phyloP scores from a whole-genome alignment of 2,329 filamentous ascomycete genomes.

The Xylariaceae sp. region DNA sequence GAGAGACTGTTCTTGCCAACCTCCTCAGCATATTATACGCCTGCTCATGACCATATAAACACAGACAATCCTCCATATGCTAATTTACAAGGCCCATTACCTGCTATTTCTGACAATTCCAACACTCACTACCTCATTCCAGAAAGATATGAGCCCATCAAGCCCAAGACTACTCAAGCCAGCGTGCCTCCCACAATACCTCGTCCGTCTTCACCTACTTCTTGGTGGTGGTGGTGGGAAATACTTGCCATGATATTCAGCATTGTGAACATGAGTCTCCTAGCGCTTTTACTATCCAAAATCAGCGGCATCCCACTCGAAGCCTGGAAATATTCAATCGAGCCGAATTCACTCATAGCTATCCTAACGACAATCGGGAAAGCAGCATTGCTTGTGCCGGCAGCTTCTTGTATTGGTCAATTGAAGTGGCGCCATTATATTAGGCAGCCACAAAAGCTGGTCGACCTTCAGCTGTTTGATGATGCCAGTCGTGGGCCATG shows the following conservation, averaged over 20 bases:
- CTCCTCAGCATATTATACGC: too few species aligned
- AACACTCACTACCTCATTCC: too few species aligned
- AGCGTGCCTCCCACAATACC: too few species aligned
- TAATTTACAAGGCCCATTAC: too few species aligned
- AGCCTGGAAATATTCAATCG: not conserved
- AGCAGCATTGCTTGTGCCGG: constrained; percentile 39
- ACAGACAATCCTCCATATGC: too few species aligned
- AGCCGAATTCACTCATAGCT: constrained; percentile 43
- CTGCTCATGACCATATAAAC: too few species aligned
- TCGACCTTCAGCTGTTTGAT: constrained; percentile 33
- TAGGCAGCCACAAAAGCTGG: constrained; percentile 26
- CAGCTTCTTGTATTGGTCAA: constrained; percentile 44
- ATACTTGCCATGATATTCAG: constrained; percentile 21
- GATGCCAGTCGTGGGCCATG: constrained; percentile 34
- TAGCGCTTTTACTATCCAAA: not conserved
- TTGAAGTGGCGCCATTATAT: constrained; percentile 45
- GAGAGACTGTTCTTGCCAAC: too few species aligned
- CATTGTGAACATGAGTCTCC: not conserved
- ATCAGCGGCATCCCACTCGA: not conserved
- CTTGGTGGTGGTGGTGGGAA: constrained; percentile 2
- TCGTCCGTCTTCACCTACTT: too few species aligned
- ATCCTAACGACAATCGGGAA: constrained; percentile 43
- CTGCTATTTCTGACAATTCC: too few species aligned
- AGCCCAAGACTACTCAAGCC: too few species aligned
- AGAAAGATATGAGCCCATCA: too few species aligned